Evolutionary conservation across 2,329 filamentous ascomycete species (phyloP).

Genomic region (Emericellopsis cladophorae): DNA sequence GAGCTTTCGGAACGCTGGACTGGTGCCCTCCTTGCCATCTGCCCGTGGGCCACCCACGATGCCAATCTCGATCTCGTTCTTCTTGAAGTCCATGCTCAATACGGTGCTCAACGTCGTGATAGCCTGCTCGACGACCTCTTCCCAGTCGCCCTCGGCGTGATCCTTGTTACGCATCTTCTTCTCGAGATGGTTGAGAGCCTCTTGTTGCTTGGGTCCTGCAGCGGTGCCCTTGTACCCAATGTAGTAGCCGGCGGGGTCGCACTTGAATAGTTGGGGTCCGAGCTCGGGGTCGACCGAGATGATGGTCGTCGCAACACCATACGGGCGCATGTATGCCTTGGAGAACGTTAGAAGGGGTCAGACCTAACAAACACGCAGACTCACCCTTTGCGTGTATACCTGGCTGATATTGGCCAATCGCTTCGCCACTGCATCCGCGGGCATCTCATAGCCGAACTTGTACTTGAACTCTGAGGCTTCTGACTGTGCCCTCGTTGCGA

Average conservation of each 20-base stretch:
- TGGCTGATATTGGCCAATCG: conserved; percentile 97
- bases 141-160: conserved; percentile 80
- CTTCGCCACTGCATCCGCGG: conserved; percentile 92
- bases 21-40: conserved; percentile 74
- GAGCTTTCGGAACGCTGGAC: conserved; percentile 71
- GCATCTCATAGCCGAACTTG: conserved; percentile 99
- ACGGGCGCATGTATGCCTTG: conserved; percentile 89
- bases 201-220: conserved; percentile 94
- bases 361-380: conserved; percentile 8
- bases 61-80: conserved; percentile 95
- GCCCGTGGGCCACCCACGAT: conserved; percentile 80
- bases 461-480: conserved; percentile 97
- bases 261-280: conserved; percentile 95
- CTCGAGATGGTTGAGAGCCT: conserved; percentile 95
- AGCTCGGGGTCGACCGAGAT: conserved; percentile 88
- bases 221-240: conserved; percentile 97
- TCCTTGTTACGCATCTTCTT: conserved; percentile 99
- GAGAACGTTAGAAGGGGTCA: conserved; percentile 9
- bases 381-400: conserved; percentile 92
- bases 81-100: conserved; percentile 98
- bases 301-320: conserved; percentile 89
- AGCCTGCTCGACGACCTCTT: conserved; percentile 93
- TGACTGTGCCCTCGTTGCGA: conserved; percentile 81
- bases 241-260: conserved; percentile 95
- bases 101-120: conserved; percentile 94